Percentiles rank a stretch among this genome's conserved stretches.
phyloP scores from a whole-genome alignment of 1,284 basidiomycete species.

The Moniliella sp. region DNA sequence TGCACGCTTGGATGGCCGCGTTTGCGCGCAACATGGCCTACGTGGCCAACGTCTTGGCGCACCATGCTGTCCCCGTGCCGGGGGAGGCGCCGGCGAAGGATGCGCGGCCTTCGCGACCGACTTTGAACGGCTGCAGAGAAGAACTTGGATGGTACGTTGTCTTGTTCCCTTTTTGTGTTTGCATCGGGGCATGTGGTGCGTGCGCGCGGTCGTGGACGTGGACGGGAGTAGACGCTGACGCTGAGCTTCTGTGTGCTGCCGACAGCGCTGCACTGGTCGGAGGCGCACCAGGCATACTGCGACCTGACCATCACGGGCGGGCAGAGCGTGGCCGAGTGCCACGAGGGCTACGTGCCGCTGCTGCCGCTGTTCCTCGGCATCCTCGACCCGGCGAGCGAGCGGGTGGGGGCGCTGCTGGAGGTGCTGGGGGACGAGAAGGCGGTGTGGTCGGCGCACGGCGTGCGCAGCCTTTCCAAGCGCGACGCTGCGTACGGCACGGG shows the following conservation, averaged over 20 bases:
- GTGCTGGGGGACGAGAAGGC: constrained; percentile 55
- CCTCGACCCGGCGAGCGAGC: constrained; percentile 51
- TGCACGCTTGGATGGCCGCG: constrained; percentile 84
- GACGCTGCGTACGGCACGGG: constrained; percentile 71
- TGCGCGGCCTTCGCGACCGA: constrained; percentile 53
- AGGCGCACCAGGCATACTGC: constrained; percentile 71
- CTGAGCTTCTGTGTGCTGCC: constrained; percentile 66
- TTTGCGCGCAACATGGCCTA: constrained; percentile 27
- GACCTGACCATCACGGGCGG: constrained; percentile 72
- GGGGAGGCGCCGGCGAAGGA: no score
- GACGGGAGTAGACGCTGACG: constrained; percentile 66
- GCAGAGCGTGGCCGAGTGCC: constrained; percentile 68
- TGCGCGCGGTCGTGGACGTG: no score
- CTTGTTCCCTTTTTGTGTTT: neutral
- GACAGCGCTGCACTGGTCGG: constrained; percentile 78
- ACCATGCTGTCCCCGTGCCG: no score
- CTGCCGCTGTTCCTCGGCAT: constrained; percentile 60
- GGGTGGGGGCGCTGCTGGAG: constrained; percentile 56
- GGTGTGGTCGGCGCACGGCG: constrained; percentile 70
- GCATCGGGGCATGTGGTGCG: no score
- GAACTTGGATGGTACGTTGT: constrained; percentile 59
- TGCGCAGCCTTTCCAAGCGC: constrained; percentile 60
- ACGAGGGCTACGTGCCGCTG: constrained; percentile 72
- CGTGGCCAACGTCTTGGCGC: constrained; percentile 13
- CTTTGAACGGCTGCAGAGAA: constrained; percentile 54